Conservation (phyloP, 352 stramenopile species). For the Globisporangium sylvaticum region DNA sequence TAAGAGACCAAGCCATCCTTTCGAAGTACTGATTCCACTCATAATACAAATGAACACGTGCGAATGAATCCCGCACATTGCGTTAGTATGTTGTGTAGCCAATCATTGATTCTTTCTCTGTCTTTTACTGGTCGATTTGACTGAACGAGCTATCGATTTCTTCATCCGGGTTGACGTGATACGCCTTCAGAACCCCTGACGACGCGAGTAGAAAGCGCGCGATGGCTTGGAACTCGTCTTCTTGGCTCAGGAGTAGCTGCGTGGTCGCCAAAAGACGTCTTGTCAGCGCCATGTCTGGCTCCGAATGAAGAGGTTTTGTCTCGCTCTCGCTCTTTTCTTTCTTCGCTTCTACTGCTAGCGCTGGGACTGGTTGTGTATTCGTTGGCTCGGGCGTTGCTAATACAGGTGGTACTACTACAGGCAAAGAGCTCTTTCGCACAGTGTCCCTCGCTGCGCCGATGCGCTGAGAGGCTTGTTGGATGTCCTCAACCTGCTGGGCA, state of each 20-base stretch:
- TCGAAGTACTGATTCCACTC: neutral
- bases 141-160: conserved; percentile 21
- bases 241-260: conserved; percentile 14
- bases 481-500: neutral
- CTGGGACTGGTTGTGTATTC: neutral
- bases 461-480: neutral
- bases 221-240: conserved; percentile 39
- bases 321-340: neutral
- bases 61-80: neutral
- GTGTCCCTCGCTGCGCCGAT: no score
- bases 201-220: conserved; percentile 24
- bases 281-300: neutral
- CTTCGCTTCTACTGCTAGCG: neutral
- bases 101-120: neutral
- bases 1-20: conserved; percentile 1
- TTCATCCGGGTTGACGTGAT: conserved; percentile 20
- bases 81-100: neutral
- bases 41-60: neutral
- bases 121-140: conserved; percentile 11
- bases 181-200: neutral
- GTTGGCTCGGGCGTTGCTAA: neutral
- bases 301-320: neutral
- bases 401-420: neutral
- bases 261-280: neutral
- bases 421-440: neutral